These are phyloP conservation scores for Silene latifolia DNA, from an alignment of 148 eudicot genomes.

Conservation along the genomic window DNA sequence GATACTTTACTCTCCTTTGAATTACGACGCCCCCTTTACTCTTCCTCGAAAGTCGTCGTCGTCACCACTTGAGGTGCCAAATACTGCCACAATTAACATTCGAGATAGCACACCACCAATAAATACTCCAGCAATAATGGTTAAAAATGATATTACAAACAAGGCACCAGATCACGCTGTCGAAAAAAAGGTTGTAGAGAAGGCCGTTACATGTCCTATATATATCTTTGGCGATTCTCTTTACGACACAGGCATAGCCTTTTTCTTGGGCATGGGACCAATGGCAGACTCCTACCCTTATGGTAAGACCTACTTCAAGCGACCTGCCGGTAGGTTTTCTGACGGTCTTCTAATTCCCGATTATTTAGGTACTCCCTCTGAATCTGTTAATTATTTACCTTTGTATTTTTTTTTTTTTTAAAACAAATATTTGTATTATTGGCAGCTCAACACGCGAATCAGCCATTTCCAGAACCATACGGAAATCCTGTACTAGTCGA, in stretches of 20 bases:
- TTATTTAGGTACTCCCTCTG: conserved; percentile 14
- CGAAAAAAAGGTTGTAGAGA: too few species aligned
- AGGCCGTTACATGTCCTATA: conserved; percentile 3
- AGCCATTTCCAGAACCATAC: conserved; percentile 36
- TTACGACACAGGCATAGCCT: conserved; percentile 32
- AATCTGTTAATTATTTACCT: too few species aligned
- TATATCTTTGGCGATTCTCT: conserved; percentile 42
- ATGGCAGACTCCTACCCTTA: conserved; percentile 32
- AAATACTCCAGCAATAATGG: too few species aligned
- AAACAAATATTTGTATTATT: too few species aligned
- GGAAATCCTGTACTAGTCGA: conserved; percentile 27
- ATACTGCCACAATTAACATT: neutral
- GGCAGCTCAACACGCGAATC: neutral
- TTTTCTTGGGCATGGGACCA: conserved; percentile 19
- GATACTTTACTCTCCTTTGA: conserved; percentile 1
- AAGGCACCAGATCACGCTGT: neutral
- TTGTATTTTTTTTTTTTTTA: too few species aligned
- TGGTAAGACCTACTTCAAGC: conserved; percentile 34
- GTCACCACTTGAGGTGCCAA: neutral
- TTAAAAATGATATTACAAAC: too few species aligned
- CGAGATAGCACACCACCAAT: neutral
- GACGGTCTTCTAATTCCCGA: conserved; percentile 39
- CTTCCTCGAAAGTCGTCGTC: neutral
- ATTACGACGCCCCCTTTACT: neutral
- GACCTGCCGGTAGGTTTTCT: conserved; percentile 34